Conservation (phyloP, 2,329 filamentous ascomycete genomes). For the Penicillium brasilianum region DNA sequence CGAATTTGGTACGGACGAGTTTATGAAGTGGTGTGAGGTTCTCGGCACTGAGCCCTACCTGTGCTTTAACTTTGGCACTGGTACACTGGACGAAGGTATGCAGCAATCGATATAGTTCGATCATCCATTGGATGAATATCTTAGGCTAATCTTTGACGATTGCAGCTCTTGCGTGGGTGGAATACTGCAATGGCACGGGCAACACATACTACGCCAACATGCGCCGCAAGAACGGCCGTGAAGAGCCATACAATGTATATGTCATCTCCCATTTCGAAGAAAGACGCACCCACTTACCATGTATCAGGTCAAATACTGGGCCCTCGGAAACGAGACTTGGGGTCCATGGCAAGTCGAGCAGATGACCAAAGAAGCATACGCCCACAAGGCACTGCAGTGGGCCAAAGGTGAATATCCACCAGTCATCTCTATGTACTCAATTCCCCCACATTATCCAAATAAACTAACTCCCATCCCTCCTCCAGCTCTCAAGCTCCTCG, state of each 20-base stretch:
- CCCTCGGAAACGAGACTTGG: constrained; percentile 75
- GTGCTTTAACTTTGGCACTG: constrained; percentile 80
- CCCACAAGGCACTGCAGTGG: constrained; percentile 64
- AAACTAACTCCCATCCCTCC: constrained; percentile 7
- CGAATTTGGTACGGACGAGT: constrained; percentile 83
- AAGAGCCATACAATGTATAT: constrained; percentile 72
- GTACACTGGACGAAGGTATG: constrained; percentile 60
- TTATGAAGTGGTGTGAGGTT: constrained; percentile 77
- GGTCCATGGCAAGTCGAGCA: constrained; percentile 65
- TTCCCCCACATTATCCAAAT: neutral
- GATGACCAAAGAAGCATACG: constrained; percentile 64
- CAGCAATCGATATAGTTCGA: neutral
- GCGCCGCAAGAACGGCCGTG: constrained; percentile 73
- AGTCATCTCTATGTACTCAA: neutral
- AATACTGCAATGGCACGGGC: constrained; percentile 81
- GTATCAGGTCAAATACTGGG: constrained; percentile 75
- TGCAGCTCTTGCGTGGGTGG: constrained; percentile 73
- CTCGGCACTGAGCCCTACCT: constrained; percentile 79
- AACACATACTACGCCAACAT: constrained; percentile 84
- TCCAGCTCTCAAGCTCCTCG: constrained; percentile 51
- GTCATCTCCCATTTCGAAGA: neutral
- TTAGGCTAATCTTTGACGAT: neutral
- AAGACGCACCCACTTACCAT: neutral
- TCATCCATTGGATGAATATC: neutral
- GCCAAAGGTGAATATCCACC: constrained; percentile 52